Conservation (phyloP, 139 green algal species). For the Tetradesmus obliquus region DNA sequence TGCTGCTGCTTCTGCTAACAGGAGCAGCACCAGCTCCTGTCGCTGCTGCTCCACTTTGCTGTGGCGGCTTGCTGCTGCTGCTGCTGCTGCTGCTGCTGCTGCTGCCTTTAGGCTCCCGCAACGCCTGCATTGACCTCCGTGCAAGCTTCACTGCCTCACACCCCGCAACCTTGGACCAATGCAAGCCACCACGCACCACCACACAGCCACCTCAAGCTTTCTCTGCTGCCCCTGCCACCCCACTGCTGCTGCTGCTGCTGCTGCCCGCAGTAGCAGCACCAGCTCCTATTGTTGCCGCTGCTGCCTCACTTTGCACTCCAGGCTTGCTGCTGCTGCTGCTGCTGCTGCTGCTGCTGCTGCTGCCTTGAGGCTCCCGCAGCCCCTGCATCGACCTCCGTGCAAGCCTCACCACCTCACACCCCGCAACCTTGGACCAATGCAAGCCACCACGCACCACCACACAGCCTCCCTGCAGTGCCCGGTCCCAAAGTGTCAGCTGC, state of each 20-base stretch:
- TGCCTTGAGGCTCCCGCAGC: not conserved
- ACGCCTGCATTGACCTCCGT: no score
- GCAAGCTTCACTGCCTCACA: not conserved
- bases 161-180: not conserved
- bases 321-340: not conserved
- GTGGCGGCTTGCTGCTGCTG: no score
- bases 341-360: not conserved
- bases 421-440: slow-evolving; percentile 4
- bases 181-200: not conserved
- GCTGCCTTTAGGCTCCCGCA: not conserved
- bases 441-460: not conserved
- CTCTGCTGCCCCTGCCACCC: not conserved
- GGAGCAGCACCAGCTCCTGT: no score
- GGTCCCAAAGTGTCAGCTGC: not conserved
- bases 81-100: not conserved
- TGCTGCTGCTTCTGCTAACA: not conserved
- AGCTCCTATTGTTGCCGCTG: not conserved
- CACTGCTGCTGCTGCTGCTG: not conserved
- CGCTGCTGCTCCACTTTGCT: not conserved
- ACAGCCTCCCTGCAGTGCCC: not conserved
- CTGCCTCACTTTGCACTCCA: not conserved
- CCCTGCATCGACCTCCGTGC: not conserved
- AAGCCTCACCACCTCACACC: not conserved
- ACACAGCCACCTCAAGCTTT: not conserved
- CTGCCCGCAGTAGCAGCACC: no score